Percentiles rank a stretch among this genome's conserved stretches.
phyloP scores from a whole-genome alignment of 2,329 filamentous ascomycete genomes.

The Thermothelomyces thermophilus region DNA sequence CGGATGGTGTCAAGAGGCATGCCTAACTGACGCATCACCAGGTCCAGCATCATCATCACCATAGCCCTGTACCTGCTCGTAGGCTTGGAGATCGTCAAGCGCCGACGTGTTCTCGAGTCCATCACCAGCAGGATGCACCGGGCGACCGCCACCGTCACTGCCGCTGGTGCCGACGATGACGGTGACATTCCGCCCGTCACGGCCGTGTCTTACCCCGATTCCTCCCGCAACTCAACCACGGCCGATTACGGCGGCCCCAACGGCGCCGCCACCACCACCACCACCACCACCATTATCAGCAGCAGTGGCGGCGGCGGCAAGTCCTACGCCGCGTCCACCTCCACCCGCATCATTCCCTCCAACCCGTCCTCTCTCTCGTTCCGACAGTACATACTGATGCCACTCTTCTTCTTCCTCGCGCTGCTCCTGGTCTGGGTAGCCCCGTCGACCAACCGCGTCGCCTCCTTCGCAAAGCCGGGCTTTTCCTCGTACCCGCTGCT shows the following conservation, averaged over 20 bases:
- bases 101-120: slow-evolving; percentile 29
- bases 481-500: slow-evolving; percentile 29
- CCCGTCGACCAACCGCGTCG: slow-evolving; percentile 32
- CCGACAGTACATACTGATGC: slow-evolving; percentile 35
- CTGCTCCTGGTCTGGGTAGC: slow-evolving; percentile 32
- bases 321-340: slow-evolving; percentile 23
- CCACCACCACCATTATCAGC: too few relatives aligned
- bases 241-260: neutral
- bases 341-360: neutral
- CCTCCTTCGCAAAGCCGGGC: slow-evolving; percentile 27
- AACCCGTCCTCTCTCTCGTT: slow-evolving; percentile 30
- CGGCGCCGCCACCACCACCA: neutral
- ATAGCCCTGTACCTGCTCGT: slow-evolving; percentile 41
- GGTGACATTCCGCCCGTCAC: too few relatives aligned
- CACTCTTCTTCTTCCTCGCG: slow-evolving; percentile 32
- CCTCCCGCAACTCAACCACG: slow-evolving; percentile 12
- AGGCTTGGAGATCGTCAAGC: slow-evolving; percentile 29
- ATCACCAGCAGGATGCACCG: slow-evolving; percentile 19
- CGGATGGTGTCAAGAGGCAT: neutral
- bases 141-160: neutral
- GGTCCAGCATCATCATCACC: slow-evolving; percentile 27
- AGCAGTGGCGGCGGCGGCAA: too few relatives aligned
- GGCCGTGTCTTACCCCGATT: too few relatives aligned
- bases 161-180: too few relatives aligned
- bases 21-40: slow-evolving; percentile 11